These are phyloP conservation scores for Hsuehochloa calcarea DNA, from an alignment of 176 grass and related monocot species.

Conservation along the genomic window DNA sequence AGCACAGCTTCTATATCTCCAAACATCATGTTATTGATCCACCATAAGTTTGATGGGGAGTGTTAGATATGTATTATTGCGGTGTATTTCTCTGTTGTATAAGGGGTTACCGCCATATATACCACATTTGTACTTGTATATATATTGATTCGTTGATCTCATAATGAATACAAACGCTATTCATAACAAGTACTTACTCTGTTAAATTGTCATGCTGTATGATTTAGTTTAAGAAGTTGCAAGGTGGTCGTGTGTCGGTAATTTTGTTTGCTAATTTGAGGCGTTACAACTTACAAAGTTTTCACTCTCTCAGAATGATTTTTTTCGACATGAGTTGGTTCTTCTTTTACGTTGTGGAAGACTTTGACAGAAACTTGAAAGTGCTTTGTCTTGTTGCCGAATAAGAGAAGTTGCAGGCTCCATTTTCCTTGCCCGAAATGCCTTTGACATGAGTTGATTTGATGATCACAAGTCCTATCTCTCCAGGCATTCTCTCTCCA, in stretches of 20 bases:
- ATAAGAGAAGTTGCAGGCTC: slow-evolving; percentile 6
- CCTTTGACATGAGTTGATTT: slow-evolving; percentile 38
- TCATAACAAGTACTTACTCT: slow-evolving; percentile 11
- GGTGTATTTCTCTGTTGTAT: too few relatives aligned
- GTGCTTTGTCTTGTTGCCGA: not conserved
- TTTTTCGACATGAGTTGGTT: not conserved
- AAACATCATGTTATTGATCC: too few relatives aligned
- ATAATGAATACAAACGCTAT: too few relatives aligned
- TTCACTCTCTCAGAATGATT: not conserved
- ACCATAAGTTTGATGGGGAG: too few relatives aligned
- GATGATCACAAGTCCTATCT: slow-evolving; percentile 9
- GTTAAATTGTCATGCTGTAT: not conserved
- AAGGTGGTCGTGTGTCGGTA: not conserved
- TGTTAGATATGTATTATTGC: too few relatives aligned
- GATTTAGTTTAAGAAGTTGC: not conserved
- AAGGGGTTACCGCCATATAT: too few relatives aligned
- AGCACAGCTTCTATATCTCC: too few relatives aligned
- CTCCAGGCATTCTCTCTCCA: not conserved
- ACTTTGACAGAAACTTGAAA: not conserved
- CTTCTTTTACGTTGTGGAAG: not conserved
- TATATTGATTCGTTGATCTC: too few relatives aligned
- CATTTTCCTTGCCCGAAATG: slow-evolving; percentile 20
- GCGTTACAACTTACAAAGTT: not conserved
- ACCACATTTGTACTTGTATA: too few relatives aligned
- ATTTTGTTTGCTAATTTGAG: not conserved